A percentile compares a stretch with the other conserved stretches of the same genome.
Conservation (phyloP, 352 stramenopile species). For the Globisporangium lucens region DNA sequence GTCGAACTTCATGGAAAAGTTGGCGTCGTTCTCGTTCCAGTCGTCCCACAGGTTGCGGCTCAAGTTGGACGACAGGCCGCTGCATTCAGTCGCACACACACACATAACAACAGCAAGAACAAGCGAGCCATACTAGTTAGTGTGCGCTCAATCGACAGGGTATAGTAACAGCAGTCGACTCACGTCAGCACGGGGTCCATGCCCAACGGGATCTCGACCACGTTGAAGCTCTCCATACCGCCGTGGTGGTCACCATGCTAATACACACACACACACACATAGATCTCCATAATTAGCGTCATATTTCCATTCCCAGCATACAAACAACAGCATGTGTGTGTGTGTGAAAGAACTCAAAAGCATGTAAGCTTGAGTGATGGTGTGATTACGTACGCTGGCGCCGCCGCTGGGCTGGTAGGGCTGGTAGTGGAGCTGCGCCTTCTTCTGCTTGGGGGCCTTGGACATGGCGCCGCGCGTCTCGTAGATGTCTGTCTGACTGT, state of each 20-base stretch:
- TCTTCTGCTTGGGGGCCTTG: slow-evolving; percentile 78
- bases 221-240: slow-evolving; percentile 40
- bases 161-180: slow-evolving; percentile 9
- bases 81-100: slow-evolving; percentile 17
- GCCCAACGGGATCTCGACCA: slow-evolving; percentile 47
- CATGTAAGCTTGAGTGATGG: slow-evolving; percentile 11
- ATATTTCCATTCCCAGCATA: background rate
- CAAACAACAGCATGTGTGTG: background rate
- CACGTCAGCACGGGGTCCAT: slow-evolving; percentile 76
- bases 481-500: background rate
- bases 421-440: slow-evolving; percentile 72
- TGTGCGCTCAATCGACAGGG: background rate
- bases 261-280: background rate
- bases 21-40: slow-evolving; percentile 79
- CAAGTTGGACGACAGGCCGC: slow-evolving; percentile 73
- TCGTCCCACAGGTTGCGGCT: slow-evolving; percentile 87
- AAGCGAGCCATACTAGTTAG: background rate
- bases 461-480: slow-evolving; percentile 38
- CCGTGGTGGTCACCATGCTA: slow-evolving; percentile 25
- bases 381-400: slow-evolving; percentile 19
- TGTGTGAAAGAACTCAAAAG: background rate
- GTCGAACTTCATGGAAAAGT: slow-evolving; percentile 68
- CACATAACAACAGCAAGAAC: background rate
- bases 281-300: background rate
- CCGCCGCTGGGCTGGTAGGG: slow-evolving; percentile 52